Evolutionary conservation across 2,329 filamentous ascomycete species (phyloP).

Genomic region (Pseudopyricularia javanii): DNA sequence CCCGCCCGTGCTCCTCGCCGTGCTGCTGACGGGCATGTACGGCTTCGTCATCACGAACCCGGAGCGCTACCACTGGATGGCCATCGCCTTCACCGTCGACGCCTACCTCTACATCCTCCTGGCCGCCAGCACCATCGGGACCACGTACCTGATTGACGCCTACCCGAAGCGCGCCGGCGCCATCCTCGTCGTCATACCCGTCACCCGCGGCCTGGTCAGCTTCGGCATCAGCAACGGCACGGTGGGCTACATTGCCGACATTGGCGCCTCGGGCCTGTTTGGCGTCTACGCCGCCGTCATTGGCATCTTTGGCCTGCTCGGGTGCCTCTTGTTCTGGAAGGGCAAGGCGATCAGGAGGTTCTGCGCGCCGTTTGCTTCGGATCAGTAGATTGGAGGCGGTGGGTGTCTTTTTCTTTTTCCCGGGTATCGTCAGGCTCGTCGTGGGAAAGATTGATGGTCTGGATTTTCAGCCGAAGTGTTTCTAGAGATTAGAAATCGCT

Average conservation of each 20-base stretch:
- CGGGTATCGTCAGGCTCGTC: too few species aligned
- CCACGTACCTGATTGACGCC: slow-evolving; percentile 29
- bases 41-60: slow-evolving; percentile 22
- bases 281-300: background rate
- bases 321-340: background rate
- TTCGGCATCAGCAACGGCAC: slow-evolving; percentile 18
- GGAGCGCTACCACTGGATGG: slow-evolving; percentile 19
- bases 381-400: background rate
- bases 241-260: background rate
- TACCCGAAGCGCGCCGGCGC: slow-evolving; percentile 28
- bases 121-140: slow-evolving; percentile 28
- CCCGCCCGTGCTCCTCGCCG: slow-evolving; percentile 22
- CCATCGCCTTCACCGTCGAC: slow-evolving; percentile 14
- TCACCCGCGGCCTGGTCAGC: slow-evolving; percentile 29
- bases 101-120: slow-evolving; percentile 23
- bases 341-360: slow-evolving; percentile 1
- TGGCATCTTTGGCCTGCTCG: background rate
- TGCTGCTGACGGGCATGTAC: slow-evolving; percentile 22
- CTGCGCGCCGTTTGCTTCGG: background rate
- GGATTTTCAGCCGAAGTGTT: too few species aligned
- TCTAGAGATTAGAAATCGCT: too few species aligned
- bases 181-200: slow-evolving; percentile 29
- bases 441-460: too few species aligned
- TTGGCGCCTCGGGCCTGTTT: background rate
- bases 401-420: too few species aligned